Conservation (phyloP, 352 stramenopile species). For the Labyrinthula sp. region DNA sequence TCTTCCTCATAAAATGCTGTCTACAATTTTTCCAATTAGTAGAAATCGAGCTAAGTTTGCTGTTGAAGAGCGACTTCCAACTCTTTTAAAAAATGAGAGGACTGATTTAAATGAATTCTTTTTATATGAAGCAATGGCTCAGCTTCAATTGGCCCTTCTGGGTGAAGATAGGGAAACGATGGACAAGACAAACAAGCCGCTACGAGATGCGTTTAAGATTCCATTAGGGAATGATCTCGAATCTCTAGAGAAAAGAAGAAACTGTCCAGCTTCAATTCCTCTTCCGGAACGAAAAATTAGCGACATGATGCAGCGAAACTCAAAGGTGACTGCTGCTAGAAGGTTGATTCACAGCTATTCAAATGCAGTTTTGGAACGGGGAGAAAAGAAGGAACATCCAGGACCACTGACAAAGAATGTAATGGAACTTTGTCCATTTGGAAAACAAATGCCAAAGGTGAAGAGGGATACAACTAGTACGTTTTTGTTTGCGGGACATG, state of each 20-base stretch:
- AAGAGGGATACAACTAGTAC: conserved; percentile 8
- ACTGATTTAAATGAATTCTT: conserved; percentile 20
- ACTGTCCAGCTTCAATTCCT: conserved; percentile 9
- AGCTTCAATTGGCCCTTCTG: conserved; percentile 23
- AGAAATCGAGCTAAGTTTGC: conserved; percentile 9
- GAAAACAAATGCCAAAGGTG: conserved; percentile 6
- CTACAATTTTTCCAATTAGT: conserved; percentile 20
- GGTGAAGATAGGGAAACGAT: conserved; percentile 8
- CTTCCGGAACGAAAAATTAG: conserved; percentile 17
- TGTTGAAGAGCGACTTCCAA: conserved; percentile 5
- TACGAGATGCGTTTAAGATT: conserved; percentile 16
- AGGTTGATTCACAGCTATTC: no score
- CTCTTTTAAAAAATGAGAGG: conserved; percentile 4
- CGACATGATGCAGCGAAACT: no score
- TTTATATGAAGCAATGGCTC: conserved; percentile 19
- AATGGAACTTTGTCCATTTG: conserved; percentile 13
- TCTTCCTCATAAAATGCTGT: conserved; percentile 7
- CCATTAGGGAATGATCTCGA: conserved; percentile 3
- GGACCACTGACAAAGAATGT: conserved; percentile 11
- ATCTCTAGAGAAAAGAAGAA: conserved; percentile 1
- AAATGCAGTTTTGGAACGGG: conserved; percentile 14
- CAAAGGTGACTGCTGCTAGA: no score
- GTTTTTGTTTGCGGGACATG: conserved; percentile 17
- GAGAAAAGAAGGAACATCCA: conserved; percentile 7
- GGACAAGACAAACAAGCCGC: conserved; percentile 24